Conservation (phyloP, 768 basidiomycete species). For the Suillus variegatus region DNA sequence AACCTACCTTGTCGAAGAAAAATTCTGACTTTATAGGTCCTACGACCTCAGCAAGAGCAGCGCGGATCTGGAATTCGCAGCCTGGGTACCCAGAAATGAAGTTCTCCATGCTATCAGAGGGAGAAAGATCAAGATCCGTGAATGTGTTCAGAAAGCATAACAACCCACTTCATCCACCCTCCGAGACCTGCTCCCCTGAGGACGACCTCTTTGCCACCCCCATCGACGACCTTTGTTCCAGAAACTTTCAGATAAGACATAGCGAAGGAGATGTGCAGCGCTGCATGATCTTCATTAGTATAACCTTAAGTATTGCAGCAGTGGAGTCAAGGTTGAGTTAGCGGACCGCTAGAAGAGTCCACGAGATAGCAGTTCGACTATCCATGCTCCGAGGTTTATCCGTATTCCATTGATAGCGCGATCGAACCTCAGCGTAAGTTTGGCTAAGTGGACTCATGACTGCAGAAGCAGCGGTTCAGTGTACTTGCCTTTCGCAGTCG, state of each 20-base stretch:
- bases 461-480: not conserved
- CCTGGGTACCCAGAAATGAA: conserved; percentile 81
- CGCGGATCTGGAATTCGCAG: conserved; percentile 78
- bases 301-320: not conserved
- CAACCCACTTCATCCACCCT: conserved; percentile 83
- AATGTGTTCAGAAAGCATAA: conserved; percentile 9
- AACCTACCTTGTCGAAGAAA: conserved; percentile 79
- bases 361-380: conserved; percentile 4
- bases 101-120: conserved; percentile 63
- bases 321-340: conserved; percentile 8
- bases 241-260: conserved; percentile 49
- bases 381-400: conserved; percentile 16
- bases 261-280: not conserved
- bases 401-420: conserved; percentile 5
- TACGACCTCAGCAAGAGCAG: conserved; percentile 62
- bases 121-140: conserved; percentile 9
- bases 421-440: not conserved
- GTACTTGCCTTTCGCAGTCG: not conserved
- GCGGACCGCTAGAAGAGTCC: conserved; percentile 6
- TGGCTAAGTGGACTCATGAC: not conserved
- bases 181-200: conserved; percentile 77
- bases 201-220: conserved; percentile 55
- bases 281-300: not conserved
- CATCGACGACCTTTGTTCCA: conserved; percentile 62
- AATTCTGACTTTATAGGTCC: conserved; percentile 69